phyloP scores from a whole-genome alignment of 768 basidiomycete genomes.

The Ephemerocybe angulata region DNA sequence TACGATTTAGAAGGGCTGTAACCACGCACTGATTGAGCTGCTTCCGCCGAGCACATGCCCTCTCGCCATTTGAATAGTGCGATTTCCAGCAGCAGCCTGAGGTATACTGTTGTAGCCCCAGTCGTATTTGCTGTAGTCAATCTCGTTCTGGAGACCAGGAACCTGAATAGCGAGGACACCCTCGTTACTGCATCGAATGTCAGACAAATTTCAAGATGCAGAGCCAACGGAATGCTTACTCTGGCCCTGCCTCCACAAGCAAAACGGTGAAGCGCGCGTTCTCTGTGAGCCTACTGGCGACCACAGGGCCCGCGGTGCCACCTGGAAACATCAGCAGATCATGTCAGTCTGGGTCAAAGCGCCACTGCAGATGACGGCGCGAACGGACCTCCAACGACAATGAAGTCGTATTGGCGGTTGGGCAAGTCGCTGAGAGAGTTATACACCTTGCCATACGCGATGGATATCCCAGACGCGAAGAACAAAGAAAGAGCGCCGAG shows the following conservation, averaged over 20 bases:
- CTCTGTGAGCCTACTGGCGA: slow-evolving; percentile 28
- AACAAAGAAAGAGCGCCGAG: background rate
- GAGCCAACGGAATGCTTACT: slow-evolving; percentile 20
- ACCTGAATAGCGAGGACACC: slow-evolving; percentile 15
- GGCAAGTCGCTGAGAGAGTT: too few species aligned
- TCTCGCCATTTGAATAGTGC: slow-evolving; percentile 22
- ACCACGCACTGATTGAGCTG: slow-evolving; percentile 30
- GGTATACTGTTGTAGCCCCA: slow-evolving; percentile 33
- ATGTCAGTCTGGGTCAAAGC: background rate
- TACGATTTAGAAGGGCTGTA: background rate
- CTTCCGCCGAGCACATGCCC: slow-evolving; percentile 32
- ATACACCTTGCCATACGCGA: too few species aligned
- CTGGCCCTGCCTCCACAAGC: slow-evolving; percentile 29
- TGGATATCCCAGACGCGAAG: background rate
- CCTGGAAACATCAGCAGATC: slow-evolving; percentile 12
- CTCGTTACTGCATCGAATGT: slow-evolving; percentile 15
- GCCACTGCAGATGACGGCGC: background rate
- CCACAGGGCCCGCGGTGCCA: slow-evolving; percentile 26
- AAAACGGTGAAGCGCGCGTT: slow-evolving; percentile 21
- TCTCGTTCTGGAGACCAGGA: slow-evolving; percentile 8
- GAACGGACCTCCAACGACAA: slow-evolving; percentile 20
- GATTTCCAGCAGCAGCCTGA: slow-evolving; percentile 23
- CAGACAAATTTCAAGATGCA: background rate
- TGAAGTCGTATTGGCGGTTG: slow-evolving; percentile 10
- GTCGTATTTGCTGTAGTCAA: slow-evolving; percentile 15